Base-by-base conservation (phyloP, 139 green algal species). In the Haematococcus lacustris region DNA sequence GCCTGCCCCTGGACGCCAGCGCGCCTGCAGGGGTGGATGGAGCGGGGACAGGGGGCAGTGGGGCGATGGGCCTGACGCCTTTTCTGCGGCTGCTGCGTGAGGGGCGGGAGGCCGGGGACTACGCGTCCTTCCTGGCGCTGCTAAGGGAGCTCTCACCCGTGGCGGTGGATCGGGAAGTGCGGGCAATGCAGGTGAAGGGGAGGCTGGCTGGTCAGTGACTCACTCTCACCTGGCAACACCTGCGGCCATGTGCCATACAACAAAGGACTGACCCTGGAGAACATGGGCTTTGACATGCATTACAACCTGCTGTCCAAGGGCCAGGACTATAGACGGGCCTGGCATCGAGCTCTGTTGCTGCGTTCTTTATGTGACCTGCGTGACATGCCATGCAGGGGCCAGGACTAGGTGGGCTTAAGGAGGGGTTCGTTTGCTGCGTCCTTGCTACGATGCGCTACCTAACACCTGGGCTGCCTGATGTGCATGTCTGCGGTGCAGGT, bases 161-260 rank as follows among this genome's bases (percentile, higher is more conserved):
- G 2, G 75, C 73, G 1, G 51, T 96, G 17, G 92, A 97, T 63
- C 50, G 79, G 9, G 84, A 96, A 82, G 71, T 97, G 43, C 80
- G 84, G 3, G 71, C 78, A 9, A 78, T 96, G 79, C 74, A 90
- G 86, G 78, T 91, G 53, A 17, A 78, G 26, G 47, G n/a, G 2
- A 59, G 40, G 60, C n/a, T n/a, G n/a, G n/a, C n/a, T n/a, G n/a
- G n/a, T n/a, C n/a, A n/a, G n/a, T n/a, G n/a, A n/a, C n/a, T n/a
- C n/a, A n/a, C n/a, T n/a, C n/a, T n/a, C n/a, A n/a, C n/a, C n/a
- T n/a, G n/a, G n/a, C n/a, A n/a, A n/a, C n/a, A n/a, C n/a, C 41
- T n/a, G 53, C 30, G 68, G 5, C 6, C 30, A 41, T 73, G 68
- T 47, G 33, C 5, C 37, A 21, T 17, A n/a, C 4, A 34, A 35